Percentiles rank a stretch among this genome's conserved stretches.
phyloP scores from a whole-genome alignment of 257 asterid genomes.

The Rubia yunnanensis region DNA sequence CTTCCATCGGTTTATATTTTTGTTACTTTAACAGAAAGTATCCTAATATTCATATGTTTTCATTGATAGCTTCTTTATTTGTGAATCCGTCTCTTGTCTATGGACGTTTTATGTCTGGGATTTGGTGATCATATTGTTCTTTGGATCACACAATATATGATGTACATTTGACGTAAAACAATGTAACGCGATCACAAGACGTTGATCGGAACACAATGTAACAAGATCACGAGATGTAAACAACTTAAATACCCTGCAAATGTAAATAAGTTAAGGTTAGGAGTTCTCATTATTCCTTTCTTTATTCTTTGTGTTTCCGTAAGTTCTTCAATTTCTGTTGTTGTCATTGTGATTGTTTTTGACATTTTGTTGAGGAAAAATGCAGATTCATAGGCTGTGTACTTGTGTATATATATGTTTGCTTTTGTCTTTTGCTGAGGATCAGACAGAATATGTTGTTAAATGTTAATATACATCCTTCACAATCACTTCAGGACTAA shows the following conservation, averaged over 20 bases:
- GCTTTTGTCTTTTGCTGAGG: not conserved
- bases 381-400: too few relatives aligned
- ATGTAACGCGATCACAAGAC: not conserved
- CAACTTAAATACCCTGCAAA: too few relatives aligned
- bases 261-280: not conserved
- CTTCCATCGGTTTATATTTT: not conserved
- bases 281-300: not conserved
- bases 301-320: not conserved
- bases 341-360: not conserved
- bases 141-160: not conserved
- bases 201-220: not conserved
- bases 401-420: too few relatives aligned
- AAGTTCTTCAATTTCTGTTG: not conserved
- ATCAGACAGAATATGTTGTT: not conserved
- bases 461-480: not conserved
- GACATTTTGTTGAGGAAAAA: not conserved
- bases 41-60: not conserved
- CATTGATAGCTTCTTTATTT: not conserved
- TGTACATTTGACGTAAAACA: too few relatives aligned
- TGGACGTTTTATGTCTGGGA: not conserved
- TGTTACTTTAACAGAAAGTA: not conserved
- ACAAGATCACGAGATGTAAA: not conserved
- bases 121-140: not conserved
- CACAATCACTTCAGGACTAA: not conserved
- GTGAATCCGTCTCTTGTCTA: too few relatives aligned